Evolutionary conservation across 2,329 filamentous ascomycete species (phyloP).

Genomic region (Metarhizium brunneum): DNA sequence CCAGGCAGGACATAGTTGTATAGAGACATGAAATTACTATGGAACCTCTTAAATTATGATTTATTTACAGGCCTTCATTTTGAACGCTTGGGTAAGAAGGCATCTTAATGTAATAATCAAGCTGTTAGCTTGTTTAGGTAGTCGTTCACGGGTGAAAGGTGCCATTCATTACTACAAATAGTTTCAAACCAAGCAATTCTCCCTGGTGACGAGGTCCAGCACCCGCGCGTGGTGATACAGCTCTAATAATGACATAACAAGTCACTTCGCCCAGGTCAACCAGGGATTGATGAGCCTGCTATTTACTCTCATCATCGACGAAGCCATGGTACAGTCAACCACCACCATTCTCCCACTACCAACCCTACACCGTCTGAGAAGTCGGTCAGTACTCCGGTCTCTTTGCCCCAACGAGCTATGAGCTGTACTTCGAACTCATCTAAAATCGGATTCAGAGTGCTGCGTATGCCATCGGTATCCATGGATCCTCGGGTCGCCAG

Average conservation of each 20-base stretch:
- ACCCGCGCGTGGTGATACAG: neutral
- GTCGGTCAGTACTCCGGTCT: slow-evolving; percentile 39
- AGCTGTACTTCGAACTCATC: slow-evolving; percentile 55
- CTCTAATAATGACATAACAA: neutral
- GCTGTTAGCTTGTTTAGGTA: no score
- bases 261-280: neutral
- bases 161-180: no score
- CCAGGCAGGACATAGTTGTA: no score
- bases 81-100: neutral
- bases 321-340: slow-evolving; percentile 39
- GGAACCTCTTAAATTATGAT: no score
- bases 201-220: neutral
- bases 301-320: neutral
- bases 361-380: slow-evolving; percentile 31
- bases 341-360: slow-evolving; percentile 57
- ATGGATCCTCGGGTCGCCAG: slow-evolving; percentile 54
- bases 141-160: no score
- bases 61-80: neutral
- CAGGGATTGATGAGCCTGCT: neutral
- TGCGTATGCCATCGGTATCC: slow-evolving; percentile 40
- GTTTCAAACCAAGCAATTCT: neutral
- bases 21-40: no score
- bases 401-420: slow-evolving; percentile 49
- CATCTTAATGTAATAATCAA: no score
- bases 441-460: slow-evolving; percentile 46